Percentiles rank a stretch among this genome's conserved stretches.
Evolutionary conservation across 805 yeast genomes (phyloP).

Genomic region (Suhomyces kilbournensis): DNA sequence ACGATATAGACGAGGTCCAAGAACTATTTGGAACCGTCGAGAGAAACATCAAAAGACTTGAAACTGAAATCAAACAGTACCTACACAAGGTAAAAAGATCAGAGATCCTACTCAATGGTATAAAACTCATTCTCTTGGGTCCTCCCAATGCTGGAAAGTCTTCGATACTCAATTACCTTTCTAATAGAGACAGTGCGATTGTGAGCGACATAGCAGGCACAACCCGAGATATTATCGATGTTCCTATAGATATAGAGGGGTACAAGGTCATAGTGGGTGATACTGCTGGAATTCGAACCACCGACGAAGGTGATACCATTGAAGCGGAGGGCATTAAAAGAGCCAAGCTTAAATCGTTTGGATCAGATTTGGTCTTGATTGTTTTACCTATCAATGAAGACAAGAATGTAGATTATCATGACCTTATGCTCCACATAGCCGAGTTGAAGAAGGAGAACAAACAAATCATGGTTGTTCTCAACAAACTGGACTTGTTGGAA

Average conservation of each 20-base stretch:
- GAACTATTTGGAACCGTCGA: constrained; percentile 52
- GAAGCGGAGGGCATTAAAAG: constrained; percentile 80
- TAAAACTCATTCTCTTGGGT: constrained; percentile 71
- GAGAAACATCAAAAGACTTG: constrained; percentile 38
- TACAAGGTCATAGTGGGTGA: constrained; percentile 82
- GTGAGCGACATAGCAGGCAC: constrained; percentile 93
- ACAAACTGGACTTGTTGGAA: constrained; percentile 53
- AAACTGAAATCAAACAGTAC: constrained; percentile 44
- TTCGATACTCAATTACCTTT: constrained; percentile 72
- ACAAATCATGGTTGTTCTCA: constrained; percentile 47
- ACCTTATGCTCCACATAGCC: constrained; percentile 38
- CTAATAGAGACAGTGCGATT: constrained; percentile 79
- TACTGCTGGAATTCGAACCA: constrained; percentile 82
- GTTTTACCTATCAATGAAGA: constrained; percentile 51
- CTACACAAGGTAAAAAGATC: constrained; percentile 50
- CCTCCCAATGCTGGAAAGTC: constrained; percentile 98
- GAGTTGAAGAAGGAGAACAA: constrained; percentile 25
- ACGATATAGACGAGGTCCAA: constrained; percentile 67
- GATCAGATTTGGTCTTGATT: constrained; percentile 68
- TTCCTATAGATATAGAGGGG: constrained; percentile 78
- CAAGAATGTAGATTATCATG: constrained; percentile 18
- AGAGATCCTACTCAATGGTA: constrained; percentile 68
- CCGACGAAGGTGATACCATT: constrained; percentile 49
- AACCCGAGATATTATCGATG: constrained; percentile 83
- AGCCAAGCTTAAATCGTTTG: constrained; percentile 58